Conservation (phyloP, 1,139 yeast genomes). For the Saccharomyces hybrid region DNA sequence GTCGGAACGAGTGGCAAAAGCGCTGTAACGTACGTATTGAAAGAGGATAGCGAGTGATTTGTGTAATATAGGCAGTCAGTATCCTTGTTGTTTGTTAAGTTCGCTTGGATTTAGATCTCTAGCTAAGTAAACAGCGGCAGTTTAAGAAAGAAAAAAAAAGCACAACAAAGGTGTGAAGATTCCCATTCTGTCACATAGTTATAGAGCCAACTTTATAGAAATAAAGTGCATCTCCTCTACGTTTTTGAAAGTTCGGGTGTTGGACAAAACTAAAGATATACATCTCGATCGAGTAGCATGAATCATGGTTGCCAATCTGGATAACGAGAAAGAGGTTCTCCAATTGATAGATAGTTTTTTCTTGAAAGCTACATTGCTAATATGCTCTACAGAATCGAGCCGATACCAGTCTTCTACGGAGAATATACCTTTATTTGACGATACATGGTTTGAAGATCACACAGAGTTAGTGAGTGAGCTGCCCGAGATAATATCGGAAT, state of each 20-base stretch:
- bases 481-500: constrained; percentile 19
- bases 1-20: background rate
- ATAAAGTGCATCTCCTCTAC: background rate
- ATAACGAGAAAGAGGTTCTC: constrained; percentile 13
- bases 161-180: background rate
- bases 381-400: constrained; percentile 23
- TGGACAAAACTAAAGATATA: background rate
- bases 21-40: background rate
- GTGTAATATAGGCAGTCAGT: background rate
- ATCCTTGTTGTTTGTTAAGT: background rate
- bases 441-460: constrained; percentile 16
- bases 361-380: constrained; percentile 25
- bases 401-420: constrained; percentile 8
- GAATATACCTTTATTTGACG: constrained; percentile 13
- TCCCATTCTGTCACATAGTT: background rate
- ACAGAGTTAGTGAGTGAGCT: constrained; percentile 9
- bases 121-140: background rate
- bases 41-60: background rate
- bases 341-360: constrained; percentile 29
- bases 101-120: background rate
- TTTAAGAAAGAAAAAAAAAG: background rate
- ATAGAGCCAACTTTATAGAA: background rate
- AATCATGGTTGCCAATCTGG: background rate
- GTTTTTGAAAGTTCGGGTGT: background rate
- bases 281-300: background rate